Base-by-base conservation (phyloP, 169 alveolate species). In the Cryptosporidium viatorum region DNA sequence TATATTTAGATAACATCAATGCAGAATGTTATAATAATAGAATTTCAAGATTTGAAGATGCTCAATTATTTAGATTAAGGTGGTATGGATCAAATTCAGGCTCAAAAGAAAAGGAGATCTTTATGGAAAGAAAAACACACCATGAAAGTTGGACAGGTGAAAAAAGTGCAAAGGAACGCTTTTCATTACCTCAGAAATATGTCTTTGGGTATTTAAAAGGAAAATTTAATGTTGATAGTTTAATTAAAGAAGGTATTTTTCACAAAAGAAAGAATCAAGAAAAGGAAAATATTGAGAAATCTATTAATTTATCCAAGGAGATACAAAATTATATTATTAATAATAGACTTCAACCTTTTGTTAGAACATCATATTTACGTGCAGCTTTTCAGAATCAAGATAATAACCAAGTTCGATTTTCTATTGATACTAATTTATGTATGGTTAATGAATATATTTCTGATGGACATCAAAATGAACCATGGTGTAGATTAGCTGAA, bases 61-160 rank as follows among this genome's bases (percentile, higher is more conserved):
- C 96, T 8, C 93, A 93, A 23, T 92, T 94, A 58, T 80, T 94
- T 60, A 91, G 96, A 48, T 87, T 94, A 55, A 86, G 96, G 12
- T 94, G 96, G 95, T 94, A 94, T 67, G 94, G 94, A 37, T 86
- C 87, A 33, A 94, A 94, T 70, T 91, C 92, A 59, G 93, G 91
- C 29, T 74, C 91, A 50, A 93, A 92, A 9, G 93, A 94, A 29
- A 91, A 86, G 41, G 87, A 84, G n/a, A 92, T 94, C 10, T 87
- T 92, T 87, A 84, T 73, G 41, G 85, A 70, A 50, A 94, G 96
- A 69, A 94, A 94, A 69, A 93, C 93, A n/a, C 96, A 94, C 41
- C 96, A 94, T 69, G 96, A 94, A 69, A 85, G 92, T 68, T 94
- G 96, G 96, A 92, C 95, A 0, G 96, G 96, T 21, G 93, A 93